Evolutionary conservation across 176 grass and related monocot species (phyloP).

Genomic region (Aegilops tauschii): DNA sequence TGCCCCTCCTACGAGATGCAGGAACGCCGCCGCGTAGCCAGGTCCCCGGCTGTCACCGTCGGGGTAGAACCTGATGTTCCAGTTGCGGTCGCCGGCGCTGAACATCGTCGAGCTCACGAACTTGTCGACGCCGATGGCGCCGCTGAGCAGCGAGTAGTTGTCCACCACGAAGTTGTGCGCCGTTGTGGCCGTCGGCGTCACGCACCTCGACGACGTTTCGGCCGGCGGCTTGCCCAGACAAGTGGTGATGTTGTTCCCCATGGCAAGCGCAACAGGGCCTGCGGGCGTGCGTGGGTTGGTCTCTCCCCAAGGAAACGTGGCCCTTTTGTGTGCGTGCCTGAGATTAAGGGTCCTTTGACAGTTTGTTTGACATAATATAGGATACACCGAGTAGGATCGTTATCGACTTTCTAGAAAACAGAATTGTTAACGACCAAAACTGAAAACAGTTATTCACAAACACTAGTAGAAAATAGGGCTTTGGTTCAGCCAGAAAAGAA

Average conservation of each 20-base stretch:
- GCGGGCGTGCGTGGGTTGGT: not conserved
- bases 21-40: conserved; percentile 16
- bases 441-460: no score
- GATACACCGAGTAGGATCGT: no score
- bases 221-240: not conserved
- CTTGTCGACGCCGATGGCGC: conserved; percentile 1
- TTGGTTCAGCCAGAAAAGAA: no score
- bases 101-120: conserved; percentile 34
- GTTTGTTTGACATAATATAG: no score
- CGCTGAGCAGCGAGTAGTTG: conserved; percentile 27
- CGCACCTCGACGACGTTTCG: not conserved
- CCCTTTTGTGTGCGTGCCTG: no score
- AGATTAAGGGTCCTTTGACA: no score
- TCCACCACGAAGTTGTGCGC: conserved; percentile 26
- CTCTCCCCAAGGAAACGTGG: not conserved
- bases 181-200: not conserved
- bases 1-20: not conserved
- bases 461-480: no score
- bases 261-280: not conserved
- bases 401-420: no score
- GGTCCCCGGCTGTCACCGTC: not conserved
- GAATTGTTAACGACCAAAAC: no score
- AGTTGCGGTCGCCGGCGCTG: conserved; percentile 25
- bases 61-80: conserved; percentile 36
- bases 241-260: not conserved